These are phyloP conservation scores for Heteromeles arbutifolia DNA, from an alignment of 306 rosid genomes.

Conservation along the genomic window DNA sequence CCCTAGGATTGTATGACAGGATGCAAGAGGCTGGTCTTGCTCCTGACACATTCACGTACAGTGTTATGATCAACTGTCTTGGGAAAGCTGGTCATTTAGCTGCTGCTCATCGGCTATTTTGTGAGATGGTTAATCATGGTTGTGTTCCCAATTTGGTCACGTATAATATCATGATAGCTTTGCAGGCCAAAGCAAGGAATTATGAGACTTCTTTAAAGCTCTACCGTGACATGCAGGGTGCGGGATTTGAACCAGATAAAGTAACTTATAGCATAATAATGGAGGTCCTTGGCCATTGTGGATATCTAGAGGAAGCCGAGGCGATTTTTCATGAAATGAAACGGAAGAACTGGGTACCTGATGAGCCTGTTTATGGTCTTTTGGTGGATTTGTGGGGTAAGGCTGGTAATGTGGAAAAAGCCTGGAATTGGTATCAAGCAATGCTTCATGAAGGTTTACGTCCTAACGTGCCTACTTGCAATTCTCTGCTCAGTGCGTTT, in stretches of 20 bases:
- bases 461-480: slow-evolving; percentile 92
- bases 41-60: slow-evolving; percentile 92
- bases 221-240: slow-evolving; percentile 75
- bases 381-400: slow-evolving; percentile 96
- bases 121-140: slow-evolving; percentile 77
- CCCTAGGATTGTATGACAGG: slow-evolving; percentile 71
- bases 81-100: slow-evolving; percentile 89
- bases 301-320: slow-evolving; percentile 83
- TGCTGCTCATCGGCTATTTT: slow-evolving; percentile 71
- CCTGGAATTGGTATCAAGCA: slow-evolving; percentile 78
- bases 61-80: slow-evolving; percentile 91
- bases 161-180: slow-evolving; percentile 85
- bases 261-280: slow-evolving; percentile 90
- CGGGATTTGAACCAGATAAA: slow-evolving; percentile 83
- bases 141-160: slow-evolving; percentile 91
- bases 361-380: slow-evolving; percentile 93
- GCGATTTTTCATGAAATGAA: slow-evolving; percentile 71
- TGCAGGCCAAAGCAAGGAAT: slow-evolving; percentile 96
- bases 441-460: slow-evolving; percentile 76
- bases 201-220: slow-evolving; percentile 68
- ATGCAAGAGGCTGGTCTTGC: slow-evolving; percentile 88
- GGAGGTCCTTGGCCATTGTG: slow-evolving; percentile 98
- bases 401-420: slow-evolving; percentile 83
- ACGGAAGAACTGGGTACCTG: slow-evolving; percentile 73
- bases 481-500: slow-evolving; percentile 86